Evolutionary conservation across 768 basidiomycete species (phyloP).

Genomic region (Leccinellum albellum): DNA sequence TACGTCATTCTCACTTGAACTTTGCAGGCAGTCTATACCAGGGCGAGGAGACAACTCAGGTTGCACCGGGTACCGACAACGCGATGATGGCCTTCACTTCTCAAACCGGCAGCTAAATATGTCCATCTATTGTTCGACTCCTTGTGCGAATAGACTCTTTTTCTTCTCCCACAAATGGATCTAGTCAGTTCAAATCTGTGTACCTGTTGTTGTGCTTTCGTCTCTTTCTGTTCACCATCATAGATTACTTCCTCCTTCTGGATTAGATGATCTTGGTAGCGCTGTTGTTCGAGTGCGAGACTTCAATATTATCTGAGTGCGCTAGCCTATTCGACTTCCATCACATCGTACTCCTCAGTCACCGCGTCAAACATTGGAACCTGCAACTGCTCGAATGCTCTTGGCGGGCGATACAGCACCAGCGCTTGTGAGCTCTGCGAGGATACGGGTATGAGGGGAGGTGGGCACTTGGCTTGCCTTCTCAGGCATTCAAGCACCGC

Average conservation of each 20-base stretch:
- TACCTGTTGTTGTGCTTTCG: slow-evolving; percentile 18
- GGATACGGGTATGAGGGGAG: slow-evolving; percentile 19
- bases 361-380: neutral
- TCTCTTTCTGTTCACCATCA: slow-evolving; percentile 12
- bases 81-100: slow-evolving; percentile 49
- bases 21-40: slow-evolving; percentile 40
- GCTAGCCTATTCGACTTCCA: slow-evolving; percentile 46
- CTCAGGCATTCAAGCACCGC: slow-evolving; percentile 46
- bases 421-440: slow-evolving; percentile 41
- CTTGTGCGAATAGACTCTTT: slow-evolving; percentile 8
- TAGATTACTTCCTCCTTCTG: slow-evolving; percentile 26
- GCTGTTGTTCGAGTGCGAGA: slow-evolving; percentile 15
- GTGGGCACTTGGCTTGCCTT: slow-evolving; percentile 22
- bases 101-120: slow-evolving; percentile 28
- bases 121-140: neutral
- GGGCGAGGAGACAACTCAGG: slow-evolving; percentile 25
- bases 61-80: slow-evolving; percentile 31
- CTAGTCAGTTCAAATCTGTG: slow-evolving; percentile 19
- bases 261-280: slow-evolving; percentile 25
- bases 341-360: slow-evolving; percentile 38
- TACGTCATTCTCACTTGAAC: slow-evolving; percentile 57
- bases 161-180: slow-evolving; percentile 1
- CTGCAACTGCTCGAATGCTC: slow-evolving; percentile 1
- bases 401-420: slow-evolving; percentile 49
- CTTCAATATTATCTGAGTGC: neutral